A percentile compares a stretch with the other conserved stretches of the same genome.
Conservation (phyloP, 352 stramenopile genomes). For the Saprolegnia diclina region DNA sequence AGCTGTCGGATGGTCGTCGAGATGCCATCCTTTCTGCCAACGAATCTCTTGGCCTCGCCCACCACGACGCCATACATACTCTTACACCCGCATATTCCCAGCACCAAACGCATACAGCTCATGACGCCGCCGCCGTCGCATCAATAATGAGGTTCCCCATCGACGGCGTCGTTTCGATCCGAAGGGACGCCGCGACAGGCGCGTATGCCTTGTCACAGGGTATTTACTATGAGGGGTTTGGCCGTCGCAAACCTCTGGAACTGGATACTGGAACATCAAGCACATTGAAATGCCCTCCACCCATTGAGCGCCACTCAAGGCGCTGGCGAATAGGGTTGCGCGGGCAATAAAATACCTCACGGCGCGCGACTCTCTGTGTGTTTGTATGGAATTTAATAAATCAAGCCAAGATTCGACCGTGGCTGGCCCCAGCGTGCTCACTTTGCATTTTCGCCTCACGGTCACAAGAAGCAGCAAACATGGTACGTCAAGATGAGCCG, state of each 20-base stretch:
- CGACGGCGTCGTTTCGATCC: too few relatives aligned
- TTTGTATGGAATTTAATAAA: not conserved
- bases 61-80: too few relatives aligned
- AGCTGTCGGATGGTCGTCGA: too few relatives aligned
- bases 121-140: too few relatives aligned
- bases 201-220: not conserved
- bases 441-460: slow-evolving; percentile 26
- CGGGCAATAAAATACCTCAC: not conserved
- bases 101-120: too few relatives aligned
- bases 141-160: too few relatives aligned
- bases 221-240: not conserved
- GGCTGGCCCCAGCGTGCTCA: slow-evolving; percentile 7
- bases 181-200: too few relatives aligned
- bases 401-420: not conserved
- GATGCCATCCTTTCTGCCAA: too few relatives aligned
- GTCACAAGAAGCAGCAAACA: slow-evolving; percentile 23
- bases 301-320: slow-evolving; percentile 11
- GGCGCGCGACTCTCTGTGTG: not conserved
- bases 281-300: not conserved
- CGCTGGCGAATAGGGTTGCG: slow-evolving; percentile 8
- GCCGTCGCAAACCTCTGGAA: not conserved
- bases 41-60: too few relatives aligned
- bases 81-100: too few relatives aligned
- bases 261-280: not conserved
- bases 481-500: slow-evolving; percentile 4